Evolutionary conservation across 768 basidiomycete genomes (phyloP), one percentile per base, ranked within the genome.

Genomic region (Rhizopogon sp.): DNA sequence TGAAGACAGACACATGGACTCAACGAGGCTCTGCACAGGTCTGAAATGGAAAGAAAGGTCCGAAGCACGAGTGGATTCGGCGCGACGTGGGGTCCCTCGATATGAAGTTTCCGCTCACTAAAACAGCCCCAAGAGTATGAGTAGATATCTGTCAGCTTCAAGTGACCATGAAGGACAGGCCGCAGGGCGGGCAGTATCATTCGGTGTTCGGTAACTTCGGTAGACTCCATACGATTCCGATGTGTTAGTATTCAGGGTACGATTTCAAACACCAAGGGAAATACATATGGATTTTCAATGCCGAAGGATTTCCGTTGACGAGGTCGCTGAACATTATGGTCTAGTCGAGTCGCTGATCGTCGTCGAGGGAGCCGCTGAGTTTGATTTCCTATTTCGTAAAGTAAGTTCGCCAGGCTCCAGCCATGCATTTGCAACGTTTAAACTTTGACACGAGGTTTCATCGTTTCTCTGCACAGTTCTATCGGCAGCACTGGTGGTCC

Each of bases 1-100:
- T 50, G 56, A 42, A 42, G 40, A 29, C 44, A 42, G 59, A 50
- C 68, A 71, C 68, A 68, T 66, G 68, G 50, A 25, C 5, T 58
- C 53, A 43, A 49, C 58, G 62, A 50, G 60, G 59, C 53, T 49
- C 8, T 33, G 31, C 5, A 49, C 47, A 22, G 35, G 5, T 49
- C 35, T 25, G 35, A 49, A 49, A 49, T 49, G 35, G 46, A 35
- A 49, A 35, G 46, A 8, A 14, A 49, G 20, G 13, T 7, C 17
- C 46, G 11, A 20, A 17, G 14, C 6, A 35, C 29, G 13, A 33
- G 17, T 31, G 6, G 31, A 28, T 20, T 29, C 13, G 6, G 1
- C 29, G 4, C 7, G 5, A n/a, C 45, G 25, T 25, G 25, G 25
- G 17, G 29, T 31, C 13, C 33, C 46, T 33, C 7, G 31, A 47